phyloP scores from a whole-genome alignment of 306 rosid genomes.

The Hylodesmum podocarpum region DNA sequence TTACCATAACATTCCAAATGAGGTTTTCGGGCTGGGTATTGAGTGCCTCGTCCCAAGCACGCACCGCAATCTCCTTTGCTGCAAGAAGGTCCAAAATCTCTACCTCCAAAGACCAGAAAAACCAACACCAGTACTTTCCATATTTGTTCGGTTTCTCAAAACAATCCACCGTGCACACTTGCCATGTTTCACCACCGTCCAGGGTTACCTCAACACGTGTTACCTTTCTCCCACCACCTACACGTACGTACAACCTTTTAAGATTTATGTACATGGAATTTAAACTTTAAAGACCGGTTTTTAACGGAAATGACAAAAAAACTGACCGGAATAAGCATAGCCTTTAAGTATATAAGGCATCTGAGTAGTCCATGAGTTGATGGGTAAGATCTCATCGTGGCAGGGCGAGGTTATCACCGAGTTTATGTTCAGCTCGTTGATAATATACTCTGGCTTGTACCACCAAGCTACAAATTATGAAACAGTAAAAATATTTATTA shows the following conservation, averaged over 20 bases:
- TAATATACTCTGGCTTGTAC: constrained; percentile 81
- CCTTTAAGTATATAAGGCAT: constrained; percentile 62
- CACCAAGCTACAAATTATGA: constrained; percentile 58
- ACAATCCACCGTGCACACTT: constrained; percentile 56
- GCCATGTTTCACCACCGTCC: constrained; percentile 87
- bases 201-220: constrained; percentile 84
- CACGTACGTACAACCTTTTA: too few species aligned
- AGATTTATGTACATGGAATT: too few species aligned
- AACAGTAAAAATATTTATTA: not conserved
- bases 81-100: constrained; percentile 62
- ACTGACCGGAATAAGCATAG: constrained; percentile 81
- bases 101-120: constrained; percentile 84
- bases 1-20: constrained; percentile 85
- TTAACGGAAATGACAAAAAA: too few species aligned
- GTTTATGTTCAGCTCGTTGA: constrained; percentile 76
- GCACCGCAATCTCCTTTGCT: constrained; percentile 71
- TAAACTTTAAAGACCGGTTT: too few species aligned
- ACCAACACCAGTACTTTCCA: constrained; percentile 94
- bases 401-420: constrained; percentile 83
- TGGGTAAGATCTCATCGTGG: constrained; percentile 72
- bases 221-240: constrained; percentile 92
- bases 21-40: constrained; percentile 91
- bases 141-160: constrained; percentile 67
- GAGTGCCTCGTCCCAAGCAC: constrained; percentile 86
- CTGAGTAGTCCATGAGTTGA: constrained; percentile 69